These are phyloP conservation scores for Cyclotella baltica DNA, from an alignment of 108 stramenopile species.

Conservation along the genomic window DNA sequence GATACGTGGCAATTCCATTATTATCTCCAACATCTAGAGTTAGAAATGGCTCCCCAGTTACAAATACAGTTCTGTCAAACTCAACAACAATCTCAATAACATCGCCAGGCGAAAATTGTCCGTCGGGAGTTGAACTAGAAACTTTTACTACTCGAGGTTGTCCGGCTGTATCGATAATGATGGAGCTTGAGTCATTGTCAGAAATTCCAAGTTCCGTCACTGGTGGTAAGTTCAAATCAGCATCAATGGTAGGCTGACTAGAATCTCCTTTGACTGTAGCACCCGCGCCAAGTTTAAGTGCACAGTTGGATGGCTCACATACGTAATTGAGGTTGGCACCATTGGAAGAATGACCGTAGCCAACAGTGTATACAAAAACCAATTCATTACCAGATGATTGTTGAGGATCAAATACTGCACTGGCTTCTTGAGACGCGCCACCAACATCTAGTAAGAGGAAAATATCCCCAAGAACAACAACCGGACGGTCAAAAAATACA, in stretches of 20 bases:
- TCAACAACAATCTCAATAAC: conserved; percentile 51
- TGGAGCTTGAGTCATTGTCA: conserved; percentile 23
- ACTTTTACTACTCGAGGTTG: conserved; percentile 24
- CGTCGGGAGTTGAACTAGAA: conserved; percentile 19
- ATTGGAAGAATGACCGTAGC: conserved; percentile 28
- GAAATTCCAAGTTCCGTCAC: conserved; percentile 6
- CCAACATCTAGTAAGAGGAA: conserved; percentile 32
- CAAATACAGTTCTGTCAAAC: conserved; percentile 55
- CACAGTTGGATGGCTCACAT: conserved; percentile 20
- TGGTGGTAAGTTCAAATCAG: conserved; percentile 38
- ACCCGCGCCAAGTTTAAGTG: conserved; percentile 17
- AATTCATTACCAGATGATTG: conserved; percentile 22
- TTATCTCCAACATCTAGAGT: conserved; percentile 55
- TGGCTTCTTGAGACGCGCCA: neutral
- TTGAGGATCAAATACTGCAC: conserved; percentile 21
- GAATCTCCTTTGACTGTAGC: conserved; percentile 34
- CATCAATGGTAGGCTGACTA: conserved; percentile 32
- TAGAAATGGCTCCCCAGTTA: conserved; percentile 55
- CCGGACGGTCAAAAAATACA: conserved; percentile 31
- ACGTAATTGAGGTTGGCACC: conserved; percentile 31
- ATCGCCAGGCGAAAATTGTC: conserved; percentile 54
- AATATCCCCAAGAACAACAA: conserved; percentile 29
- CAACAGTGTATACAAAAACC: conserved; percentile 38
- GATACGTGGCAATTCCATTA: conserved; percentile 43
- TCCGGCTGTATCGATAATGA: conserved; percentile 40